phyloP scores from a whole-genome alignment of 2,329 filamentous ascomycete species.

The Aspergillus puulaauensis region DNA sequence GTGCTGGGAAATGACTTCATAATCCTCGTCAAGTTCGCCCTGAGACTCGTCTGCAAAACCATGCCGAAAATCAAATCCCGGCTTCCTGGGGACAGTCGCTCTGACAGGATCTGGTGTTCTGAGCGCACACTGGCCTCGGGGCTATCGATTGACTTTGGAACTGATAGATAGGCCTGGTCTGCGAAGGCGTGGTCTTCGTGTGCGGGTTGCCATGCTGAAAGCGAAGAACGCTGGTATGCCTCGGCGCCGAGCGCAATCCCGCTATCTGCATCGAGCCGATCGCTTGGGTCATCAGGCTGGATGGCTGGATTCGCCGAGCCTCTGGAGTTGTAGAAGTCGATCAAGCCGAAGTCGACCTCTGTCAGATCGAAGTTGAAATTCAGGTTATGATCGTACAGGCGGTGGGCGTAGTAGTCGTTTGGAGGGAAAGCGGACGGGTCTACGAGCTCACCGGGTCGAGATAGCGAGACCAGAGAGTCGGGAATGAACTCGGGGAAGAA shows the following conservation, averaged over 20 bases:
- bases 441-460: constrained; percentile 22
- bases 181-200: constrained; percentile 25
- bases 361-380: constrained; percentile 27
- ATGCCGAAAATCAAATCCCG: constrained; percentile 65
- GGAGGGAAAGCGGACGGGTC: constrained; percentile 19
- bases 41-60: constrained; percentile 58
- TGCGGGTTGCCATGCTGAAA: constrained; percentile 29
- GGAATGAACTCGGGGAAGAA: constrained; percentile 33
- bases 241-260: constrained; percentile 29
- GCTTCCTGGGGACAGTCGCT: constrained; percentile 30
- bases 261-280: constrained; percentile 16
- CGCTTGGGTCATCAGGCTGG: constrained; percentile 14
- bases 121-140: constrained; percentile 15
- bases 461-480: constrained; percentile 25
- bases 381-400: constrained; percentile 20
- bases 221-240: constrained; percentile 28
- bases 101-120: constrained; percentile 22
- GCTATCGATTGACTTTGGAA: constrained; percentile 26
- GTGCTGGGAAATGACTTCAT: constrained; percentile 43
- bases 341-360: constrained; percentile 28
- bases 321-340: constrained; percentile 27
- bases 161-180: constrained; percentile 28
- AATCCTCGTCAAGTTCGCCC: constrained; percentile 55
- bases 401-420: constrained; percentile 25
- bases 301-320: constrained; percentile 8